Evolutionary conservation across 257 asterid genomes (phyloP).

Genomic region (Pogostemon cablin): DNA sequence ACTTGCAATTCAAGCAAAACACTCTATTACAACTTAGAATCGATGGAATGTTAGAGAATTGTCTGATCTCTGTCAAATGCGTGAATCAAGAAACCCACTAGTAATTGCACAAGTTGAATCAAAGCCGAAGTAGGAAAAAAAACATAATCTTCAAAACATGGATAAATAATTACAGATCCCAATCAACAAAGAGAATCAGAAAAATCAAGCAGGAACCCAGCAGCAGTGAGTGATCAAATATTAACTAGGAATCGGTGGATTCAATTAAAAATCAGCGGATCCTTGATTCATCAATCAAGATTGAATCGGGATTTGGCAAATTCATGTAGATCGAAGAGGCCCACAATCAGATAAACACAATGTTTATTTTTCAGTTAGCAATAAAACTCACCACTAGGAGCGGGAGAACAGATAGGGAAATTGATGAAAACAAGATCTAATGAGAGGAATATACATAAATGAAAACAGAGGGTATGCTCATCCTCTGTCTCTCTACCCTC

Average conservation of each 20-base stretch:
- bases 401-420: slow-evolving; percentile 40
- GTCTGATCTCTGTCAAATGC: slow-evolving; percentile 31
- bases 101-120: slow-evolving; percentile 28
- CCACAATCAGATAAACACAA: slow-evolving; percentile 36
- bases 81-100: slow-evolving; percentile 34
- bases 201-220: slow-evolving; percentile 65
- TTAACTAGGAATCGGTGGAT: slow-evolving; percentile 52
- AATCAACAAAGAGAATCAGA: slow-evolving; percentile 45
- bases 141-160: slow-evolving; percentile 27
- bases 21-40: slow-evolving; percentile 25
- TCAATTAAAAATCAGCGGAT: slow-evolving; percentile 63
- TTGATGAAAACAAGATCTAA: slow-evolving; percentile 68
- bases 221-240: slow-evolving; percentile 57
- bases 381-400: slow-evolving; percentile 45
- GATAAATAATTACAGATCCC: slow-evolving; percentile 49
- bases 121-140: slow-evolving; percentile 8
- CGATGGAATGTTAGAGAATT: slow-evolving; percentile 10
- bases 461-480: slow-evolving; percentile 68
- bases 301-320: slow-evolving; percentile 50
- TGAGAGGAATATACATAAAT: slow-evolving; percentile 55
- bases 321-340: slow-evolving; percentile 57
- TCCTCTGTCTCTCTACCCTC: slow-evolving; percentile 50
- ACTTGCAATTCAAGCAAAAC: slow-evolving; percentile 15
- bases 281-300: slow-evolving; percentile 61
- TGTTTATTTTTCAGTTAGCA: slow-evolving; percentile 21